These are phyloP conservation scores for Xerocomus spinulosus DNA, from an alignment of 768 basidiomycete species.

Conservation along the genomic window DNA sequence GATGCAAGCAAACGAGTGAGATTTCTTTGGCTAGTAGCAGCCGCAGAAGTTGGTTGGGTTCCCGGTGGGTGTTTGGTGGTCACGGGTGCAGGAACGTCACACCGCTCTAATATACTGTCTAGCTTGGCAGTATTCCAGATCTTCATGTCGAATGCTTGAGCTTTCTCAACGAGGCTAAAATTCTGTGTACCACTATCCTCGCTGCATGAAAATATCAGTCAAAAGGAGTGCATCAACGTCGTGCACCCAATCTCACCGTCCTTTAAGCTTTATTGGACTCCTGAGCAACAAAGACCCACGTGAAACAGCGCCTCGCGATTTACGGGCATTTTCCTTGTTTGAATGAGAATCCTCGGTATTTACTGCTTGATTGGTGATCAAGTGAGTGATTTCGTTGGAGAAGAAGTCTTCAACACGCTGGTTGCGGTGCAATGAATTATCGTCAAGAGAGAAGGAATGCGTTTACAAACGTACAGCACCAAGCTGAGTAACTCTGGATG, in stretches of 20 bases:
- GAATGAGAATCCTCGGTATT: slow-evolving; percentile 33
- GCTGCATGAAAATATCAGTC: slow-evolving; percentile 3
- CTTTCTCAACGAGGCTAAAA: slow-evolving; percentile 60
- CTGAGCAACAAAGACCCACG: slow-evolving; percentile 36
- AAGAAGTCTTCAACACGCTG: slow-evolving; percentile 89
- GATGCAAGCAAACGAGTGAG: slow-evolving; percentile 66
- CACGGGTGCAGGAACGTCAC: slow-evolving; percentile 38
- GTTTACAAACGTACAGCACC: slow-evolving; percentile 62
- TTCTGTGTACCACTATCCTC: slow-evolving; percentile 31
- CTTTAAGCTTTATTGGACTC: slow-evolving; percentile 63
- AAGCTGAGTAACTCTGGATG: slow-evolving; percentile 56
- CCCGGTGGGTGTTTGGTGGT: slow-evolving; percentile 27
- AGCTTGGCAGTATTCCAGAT: slow-evolving; percentile 79
- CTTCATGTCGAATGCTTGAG: slow-evolving; percentile 70
- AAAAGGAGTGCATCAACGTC: background rate
- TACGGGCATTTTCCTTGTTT: slow-evolving; percentile 67
- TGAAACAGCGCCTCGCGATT: slow-evolving; percentile 23
- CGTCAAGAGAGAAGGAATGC: background rate
- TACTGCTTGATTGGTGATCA: slow-evolving; percentile 62
- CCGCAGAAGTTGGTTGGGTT: slow-evolving; percentile 29
- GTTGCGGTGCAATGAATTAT: slow-evolving; percentile 3
- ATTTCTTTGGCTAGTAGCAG: slow-evolving; percentile 38
- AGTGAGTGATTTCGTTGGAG: slow-evolving; percentile 79
- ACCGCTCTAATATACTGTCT: slow-evolving; percentile 67
- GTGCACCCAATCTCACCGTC: slow-evolving; percentile 41